Conservation (phyloP, 768 basidiomycete genomes). For the Amanita rimosa region DNA sequence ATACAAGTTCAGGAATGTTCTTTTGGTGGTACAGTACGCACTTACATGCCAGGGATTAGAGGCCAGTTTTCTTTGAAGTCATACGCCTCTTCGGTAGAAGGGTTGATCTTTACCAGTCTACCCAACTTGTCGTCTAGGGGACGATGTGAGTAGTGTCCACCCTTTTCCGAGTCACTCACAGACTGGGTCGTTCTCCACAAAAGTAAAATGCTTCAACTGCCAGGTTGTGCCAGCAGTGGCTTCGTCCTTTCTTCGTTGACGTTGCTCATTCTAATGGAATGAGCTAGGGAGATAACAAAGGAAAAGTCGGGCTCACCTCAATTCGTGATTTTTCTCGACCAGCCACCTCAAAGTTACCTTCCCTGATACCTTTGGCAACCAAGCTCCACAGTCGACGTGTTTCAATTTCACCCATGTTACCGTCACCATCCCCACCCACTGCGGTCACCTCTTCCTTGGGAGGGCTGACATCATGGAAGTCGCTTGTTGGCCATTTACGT, state of each 20-base stretch:
- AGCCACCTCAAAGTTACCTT: constrained; percentile 88
- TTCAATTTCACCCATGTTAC: constrained; percentile 73
- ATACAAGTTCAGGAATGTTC: neutral
- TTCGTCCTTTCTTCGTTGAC: constrained; percentile 83
- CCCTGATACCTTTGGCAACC: constrained; percentile 85
- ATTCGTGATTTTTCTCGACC: constrained; percentile 82
- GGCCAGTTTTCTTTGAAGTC: constrained; percentile 58
- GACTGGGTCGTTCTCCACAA: constrained; percentile 55
- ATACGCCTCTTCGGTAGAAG: constrained; percentile 70
- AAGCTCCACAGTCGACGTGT: constrained; percentile 74
- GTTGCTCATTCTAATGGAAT: constrained; percentile 69
- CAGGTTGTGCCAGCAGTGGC: constrained; percentile 57
- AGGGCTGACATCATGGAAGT: constrained; percentile 69
- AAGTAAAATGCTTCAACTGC: constrained; percentile 68
- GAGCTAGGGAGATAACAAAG: neutral
- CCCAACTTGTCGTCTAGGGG: constrained; percentile 56
- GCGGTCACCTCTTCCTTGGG: constrained; percentile 71
- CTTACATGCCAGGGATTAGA: constrained; percentile 1
- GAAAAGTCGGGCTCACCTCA: constrained; percentile 48
- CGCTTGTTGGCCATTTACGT: constrained; percentile 18
- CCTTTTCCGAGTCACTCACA: constrained; percentile 36
- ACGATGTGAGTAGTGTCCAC: neutral
- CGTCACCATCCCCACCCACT: constrained; percentile 38
- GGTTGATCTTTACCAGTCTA: constrained; percentile 45
- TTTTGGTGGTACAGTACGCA: neutral